Evolutionary conservation across 768 basidiomycete species (phyloP).

Genomic region (Sporobolomyces phaffii): DNA sequence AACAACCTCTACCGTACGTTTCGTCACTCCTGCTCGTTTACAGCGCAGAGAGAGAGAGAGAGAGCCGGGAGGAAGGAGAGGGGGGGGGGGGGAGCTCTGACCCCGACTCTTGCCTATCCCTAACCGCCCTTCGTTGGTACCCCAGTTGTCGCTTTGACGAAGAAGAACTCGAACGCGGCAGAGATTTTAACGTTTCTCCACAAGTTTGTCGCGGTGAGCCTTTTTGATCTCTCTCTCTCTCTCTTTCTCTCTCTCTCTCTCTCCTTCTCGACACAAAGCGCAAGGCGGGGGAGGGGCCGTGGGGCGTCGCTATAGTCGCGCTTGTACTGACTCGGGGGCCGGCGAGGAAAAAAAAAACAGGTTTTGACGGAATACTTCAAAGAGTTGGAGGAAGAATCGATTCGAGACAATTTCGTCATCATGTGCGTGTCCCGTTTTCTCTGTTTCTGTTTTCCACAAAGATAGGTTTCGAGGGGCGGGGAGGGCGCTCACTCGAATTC

Average conservation of each 20-base stretch:
- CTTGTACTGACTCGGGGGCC: not conserved
- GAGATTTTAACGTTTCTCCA: conserved; percentile 96
- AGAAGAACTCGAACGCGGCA: conserved; percentile 89
- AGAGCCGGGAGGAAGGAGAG: not conserved
- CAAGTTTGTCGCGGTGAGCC: conserved; percentile 59
- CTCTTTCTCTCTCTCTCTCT: too few relatives aligned
- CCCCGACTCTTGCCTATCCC: too few relatives aligned
- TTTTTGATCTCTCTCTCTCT: not conserved
- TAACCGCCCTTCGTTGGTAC: not conserved
- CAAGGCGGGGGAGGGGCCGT: too few relatives aligned
- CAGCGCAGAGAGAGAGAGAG: not conserved
- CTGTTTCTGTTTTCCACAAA: not conserved
- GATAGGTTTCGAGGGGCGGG: too few relatives aligned
- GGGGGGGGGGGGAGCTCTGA: too few relatives aligned
- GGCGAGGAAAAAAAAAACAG: conserved; percentile 48
- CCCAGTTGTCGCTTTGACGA: conserved; percentile 86
- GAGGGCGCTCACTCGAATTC: too few relatives aligned
- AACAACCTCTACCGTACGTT: conserved; percentile 89
- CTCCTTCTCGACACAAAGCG: too few relatives aligned
- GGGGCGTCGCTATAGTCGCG: too few relatives aligned
- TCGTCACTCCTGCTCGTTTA: not conserved
- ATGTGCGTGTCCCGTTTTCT: conserved; percentile 49
- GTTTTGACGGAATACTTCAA: conserved; percentile 99
- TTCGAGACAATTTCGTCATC: conserved; percentile 98
- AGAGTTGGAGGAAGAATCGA: conserved; percentile 97